These are phyloP conservation scores for Colletotrichum sp. DNA, from an alignment of 2,329 filamentous ascomycete species.

Conservation along the genomic window DNA sequence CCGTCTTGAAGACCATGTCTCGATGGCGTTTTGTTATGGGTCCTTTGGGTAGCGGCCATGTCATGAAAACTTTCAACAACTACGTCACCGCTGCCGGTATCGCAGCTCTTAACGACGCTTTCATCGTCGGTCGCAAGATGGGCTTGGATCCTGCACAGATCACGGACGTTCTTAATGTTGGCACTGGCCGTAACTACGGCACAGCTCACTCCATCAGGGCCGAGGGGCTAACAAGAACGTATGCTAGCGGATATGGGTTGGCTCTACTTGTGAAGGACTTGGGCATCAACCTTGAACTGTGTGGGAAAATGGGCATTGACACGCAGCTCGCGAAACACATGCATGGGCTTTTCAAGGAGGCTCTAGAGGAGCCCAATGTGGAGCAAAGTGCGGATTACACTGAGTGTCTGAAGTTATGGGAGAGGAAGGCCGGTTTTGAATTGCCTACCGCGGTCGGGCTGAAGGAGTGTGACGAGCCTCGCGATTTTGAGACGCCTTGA, in stretches of 20 bases:
- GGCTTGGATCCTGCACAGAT: neutral
- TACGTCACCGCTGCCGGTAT: neutral
- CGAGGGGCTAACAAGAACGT: neutral
- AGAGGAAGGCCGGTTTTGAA: neutral
- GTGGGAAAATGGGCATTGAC: neutral
- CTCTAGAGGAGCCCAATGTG: neutral
- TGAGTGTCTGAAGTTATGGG: neutral
- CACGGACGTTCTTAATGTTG: neutral
- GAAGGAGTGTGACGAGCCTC: neutral
- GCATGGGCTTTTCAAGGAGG: neutral
- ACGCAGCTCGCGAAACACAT: neutral
- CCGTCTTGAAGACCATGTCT: neutral
- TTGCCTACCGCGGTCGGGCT: neutral
- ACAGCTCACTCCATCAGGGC: neutral
- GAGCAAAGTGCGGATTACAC: neutral
- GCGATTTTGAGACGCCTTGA: neutral
- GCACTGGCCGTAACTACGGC: neutral
- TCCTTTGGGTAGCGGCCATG: neutral
- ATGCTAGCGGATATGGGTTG: neutral
- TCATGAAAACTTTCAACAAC: neutral
- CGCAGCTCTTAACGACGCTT: neutral
- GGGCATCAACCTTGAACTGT: neutral
- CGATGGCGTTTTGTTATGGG: neutral
- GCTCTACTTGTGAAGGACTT: neutral
- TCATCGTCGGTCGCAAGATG: neutral